Percentiles rank a stretch among this genome's conserved stretches.
Conservation (phyloP, 1,284 basidiomycete species). For the Anthracocystis setariae region DNA sequence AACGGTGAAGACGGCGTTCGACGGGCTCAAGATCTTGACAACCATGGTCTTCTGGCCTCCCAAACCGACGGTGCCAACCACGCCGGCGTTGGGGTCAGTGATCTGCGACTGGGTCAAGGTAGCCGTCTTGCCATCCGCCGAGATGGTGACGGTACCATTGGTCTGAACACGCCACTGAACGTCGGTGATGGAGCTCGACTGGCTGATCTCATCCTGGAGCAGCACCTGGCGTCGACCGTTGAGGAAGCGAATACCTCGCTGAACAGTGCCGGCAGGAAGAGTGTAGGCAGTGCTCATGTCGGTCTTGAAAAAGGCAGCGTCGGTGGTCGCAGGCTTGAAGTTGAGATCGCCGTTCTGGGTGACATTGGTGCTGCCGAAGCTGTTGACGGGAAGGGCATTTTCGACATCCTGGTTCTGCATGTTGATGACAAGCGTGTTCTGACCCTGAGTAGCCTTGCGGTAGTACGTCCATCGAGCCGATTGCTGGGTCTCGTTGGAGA, state of each 20-base stretch:
- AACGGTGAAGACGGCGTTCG: constrained; percentile 70
- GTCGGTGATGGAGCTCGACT: constrained; percentile 40
- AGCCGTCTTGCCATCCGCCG: constrained; percentile 71
- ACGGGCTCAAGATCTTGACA: constrained; percentile 73
- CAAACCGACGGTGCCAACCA: constrained; percentile 66
- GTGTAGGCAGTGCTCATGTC: constrained; percentile 85
- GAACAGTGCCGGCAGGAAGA: constrained; percentile 73
- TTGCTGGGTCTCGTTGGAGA: constrained; percentile 52
- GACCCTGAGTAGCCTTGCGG: constrained; percentile 94
- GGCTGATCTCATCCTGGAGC: constrained; percentile 69
- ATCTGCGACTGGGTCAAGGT: constrained; percentile 75
- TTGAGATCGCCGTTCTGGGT: constrained; percentile 79
- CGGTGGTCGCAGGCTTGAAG: constrained; percentile 74
- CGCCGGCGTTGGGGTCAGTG: constrained; percentile 72
- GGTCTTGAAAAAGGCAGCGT: constrained; percentile 84
- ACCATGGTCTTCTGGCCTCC: constrained; percentile 68
- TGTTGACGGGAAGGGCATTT: constrained; percentile 74
- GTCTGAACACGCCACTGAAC: constrained; percentile 96
- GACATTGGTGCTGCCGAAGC: constrained; percentile 74
- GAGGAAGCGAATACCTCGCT: constrained; percentile 86
- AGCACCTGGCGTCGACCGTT: constrained; percentile 92
- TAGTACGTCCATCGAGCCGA: constrained; percentile 71
- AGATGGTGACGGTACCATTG: constrained; percentile 75
- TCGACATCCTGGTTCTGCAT: constrained; percentile 81
- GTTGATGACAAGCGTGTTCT: constrained; percentile 90